These are phyloP conservation scores for Diplodia scrobiculata DNA, from an alignment of 2,329 filamentous ascomycete genomes.

Conservation along the genomic window DNA sequence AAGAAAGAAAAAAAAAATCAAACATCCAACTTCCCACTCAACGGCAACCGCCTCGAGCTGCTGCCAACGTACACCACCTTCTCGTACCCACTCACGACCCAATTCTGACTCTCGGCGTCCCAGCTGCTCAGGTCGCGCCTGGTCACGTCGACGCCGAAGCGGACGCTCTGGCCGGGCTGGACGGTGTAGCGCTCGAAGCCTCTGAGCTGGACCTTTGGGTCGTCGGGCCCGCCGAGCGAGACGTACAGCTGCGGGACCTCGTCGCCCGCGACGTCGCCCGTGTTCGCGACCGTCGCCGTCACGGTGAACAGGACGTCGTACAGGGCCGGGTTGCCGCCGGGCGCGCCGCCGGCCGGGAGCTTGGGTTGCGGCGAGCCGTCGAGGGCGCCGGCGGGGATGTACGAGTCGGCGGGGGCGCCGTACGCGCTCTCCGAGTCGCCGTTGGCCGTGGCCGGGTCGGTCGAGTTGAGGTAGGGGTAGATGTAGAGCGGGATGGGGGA, in stretches of 20 bases:
- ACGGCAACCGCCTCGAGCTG: slow-evolving; percentile 60
- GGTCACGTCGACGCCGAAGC: slow-evolving; percentile 69
- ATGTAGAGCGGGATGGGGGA: slow-evolving; percentile 60
- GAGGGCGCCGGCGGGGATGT: slow-evolving; percentile 61
- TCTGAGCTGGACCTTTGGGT: slow-evolving; percentile 68
- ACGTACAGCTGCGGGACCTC: slow-evolving; percentile 77
- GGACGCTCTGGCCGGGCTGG: slow-evolving; percentile 65
- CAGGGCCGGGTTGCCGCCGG: slow-evolving; percentile 63
- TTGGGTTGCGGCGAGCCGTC: slow-evolving; percentile 60
- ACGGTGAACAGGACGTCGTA: slow-evolving; percentile 71
- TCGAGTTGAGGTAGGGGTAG: slow-evolving; percentile 71
- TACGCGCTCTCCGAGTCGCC: slow-evolving; percentile 61
- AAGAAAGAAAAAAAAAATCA: background rate
- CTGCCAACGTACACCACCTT: slow-evolving; percentile 64
- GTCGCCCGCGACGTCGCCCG: slow-evolving; percentile 64
- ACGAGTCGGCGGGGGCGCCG: slow-evolving; percentile 58
- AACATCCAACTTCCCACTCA: slow-evolving; percentile 43
- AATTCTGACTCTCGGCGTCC: slow-evolving; percentile 79
- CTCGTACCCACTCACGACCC: slow-evolving; percentile 64
- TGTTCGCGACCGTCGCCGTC: slow-evolving; percentile 71
- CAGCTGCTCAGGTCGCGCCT: slow-evolving; percentile 85
- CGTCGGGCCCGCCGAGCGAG: slow-evolving; percentile 73
- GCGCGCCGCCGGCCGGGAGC: slow-evolving; percentile 64
- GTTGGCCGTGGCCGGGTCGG: slow-evolving; percentile 57
- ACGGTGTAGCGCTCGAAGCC: slow-evolving; percentile 75